Base-by-base conservation (phyloP, 1,284 basidiomycete genomes). In the Ceratobasidium theobromae region DNA sequence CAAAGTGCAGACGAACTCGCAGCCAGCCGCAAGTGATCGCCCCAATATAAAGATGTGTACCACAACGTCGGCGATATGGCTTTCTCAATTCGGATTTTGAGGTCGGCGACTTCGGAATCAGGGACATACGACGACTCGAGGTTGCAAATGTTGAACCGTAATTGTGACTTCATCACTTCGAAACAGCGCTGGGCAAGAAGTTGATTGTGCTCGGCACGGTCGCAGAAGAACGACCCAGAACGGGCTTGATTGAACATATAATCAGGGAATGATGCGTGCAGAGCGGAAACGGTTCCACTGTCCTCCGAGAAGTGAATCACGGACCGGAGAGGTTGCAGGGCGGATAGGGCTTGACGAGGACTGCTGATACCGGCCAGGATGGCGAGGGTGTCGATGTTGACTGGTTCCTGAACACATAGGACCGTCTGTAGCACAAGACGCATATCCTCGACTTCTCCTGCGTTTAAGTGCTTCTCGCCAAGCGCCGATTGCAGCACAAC, bases 31-130 rank as follows among this genome's bases (percentile, higher is more conserved):
- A 46, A n/a, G 21, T 57, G 54, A 18, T 38, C 25, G 1, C 3
- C 41, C 54, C 54, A 57, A 21, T 57, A 46, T n/a, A 27, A 41
- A 21, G 40, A 57, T 1, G 41, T 41, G n/a, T 57, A 57, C 5
- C 21, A 2, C 16, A 57, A 32, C 12, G 3, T 18, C 4, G 28
- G 16, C 5, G 52, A 25, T 11, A 53, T 23, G 2, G 18, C 18
- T 25, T 53, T 14, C 3, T 16, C 27, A 9, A 43, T 12, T 12
- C 3, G 9, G 12, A 27, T 5, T 2, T 3, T 6, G 21, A 45
- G 6, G 25, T 46, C 21, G 1, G 14, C 12, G 9, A 18, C n/a
- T 12, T 27, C 12, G 8, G 18, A 14, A 25, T 57, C 54, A 5
- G 28, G 21, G 3, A 32, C 2, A 57, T 25, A 46, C 3, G 54